Evolutionary conservation across 805 yeast genomes (phyloP).

Genomic region (Metschnikowia lochheadii): DNA sequence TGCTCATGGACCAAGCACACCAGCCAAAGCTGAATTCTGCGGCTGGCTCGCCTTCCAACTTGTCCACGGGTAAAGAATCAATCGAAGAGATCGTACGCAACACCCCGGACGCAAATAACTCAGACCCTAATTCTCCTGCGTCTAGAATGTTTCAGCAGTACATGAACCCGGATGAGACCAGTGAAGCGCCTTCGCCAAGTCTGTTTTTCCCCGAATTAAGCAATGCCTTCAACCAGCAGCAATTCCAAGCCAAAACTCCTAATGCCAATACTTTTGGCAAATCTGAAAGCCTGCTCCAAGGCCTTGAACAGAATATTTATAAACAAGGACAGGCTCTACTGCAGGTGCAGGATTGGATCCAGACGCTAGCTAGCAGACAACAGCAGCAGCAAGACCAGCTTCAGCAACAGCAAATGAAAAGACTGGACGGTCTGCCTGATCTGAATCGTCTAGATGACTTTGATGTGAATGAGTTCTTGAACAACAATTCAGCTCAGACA

Average conservation of each 20-base stretch:
- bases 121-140: constrained; percentile 16
- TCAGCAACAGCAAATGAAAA: constrained; percentile 13
- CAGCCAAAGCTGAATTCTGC: constrained; percentile 6
- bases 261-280: not conserved
- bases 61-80: constrained; percentile 13
- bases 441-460: constrained; percentile 23
- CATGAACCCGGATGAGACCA: constrained; percentile 22
- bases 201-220: constrained; percentile 33
- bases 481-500: constrained; percentile 8
- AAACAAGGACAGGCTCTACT: constrained; percentile 51
- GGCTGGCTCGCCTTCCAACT: constrained; percentile 9
- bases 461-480: constrained; percentile 31
- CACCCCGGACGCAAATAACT: constrained; percentile 6
- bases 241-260: not conserved
- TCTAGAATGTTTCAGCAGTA: constrained; percentile 32
- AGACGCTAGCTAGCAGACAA: constrained; percentile 20
- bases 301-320: constrained; percentile 44
- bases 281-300: constrained; percentile 16
- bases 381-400: constrained; percentile 19
- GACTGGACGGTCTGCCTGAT: constrained; percentile 7
- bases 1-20: constrained; percentile 40
- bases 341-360: constrained; percentile 57
- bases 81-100: constrained; percentile 18
- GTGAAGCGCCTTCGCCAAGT: constrained; percentile 27
- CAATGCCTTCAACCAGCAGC: constrained; percentile 8